Percentiles rank a stretch among this genome's conserved stretches.
phyloP scores from a whole-genome alignment of 2,329 filamentous ascomycete genomes.

The Scopulariopsis brevicaulis region DNA sequence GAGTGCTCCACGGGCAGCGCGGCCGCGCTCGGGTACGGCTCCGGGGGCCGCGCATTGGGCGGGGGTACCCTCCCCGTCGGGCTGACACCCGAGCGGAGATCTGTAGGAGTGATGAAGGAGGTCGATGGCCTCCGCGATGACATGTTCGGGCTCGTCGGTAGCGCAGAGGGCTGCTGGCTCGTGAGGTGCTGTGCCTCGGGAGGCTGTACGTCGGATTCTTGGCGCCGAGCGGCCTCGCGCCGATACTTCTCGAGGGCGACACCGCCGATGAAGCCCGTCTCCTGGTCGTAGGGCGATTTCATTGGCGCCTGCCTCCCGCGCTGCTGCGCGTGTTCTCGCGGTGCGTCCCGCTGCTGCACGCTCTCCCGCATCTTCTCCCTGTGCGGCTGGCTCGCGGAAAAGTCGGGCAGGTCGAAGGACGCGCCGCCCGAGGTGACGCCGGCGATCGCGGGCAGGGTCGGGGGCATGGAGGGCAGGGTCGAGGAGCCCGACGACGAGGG shows the following conservation, averaged over 20 bases:
- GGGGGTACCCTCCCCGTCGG: constrained; percentile 8
- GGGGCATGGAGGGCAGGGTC: constrained; percentile 22
- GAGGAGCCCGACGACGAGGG: constrained; percentile 21
- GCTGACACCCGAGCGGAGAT: constrained; percentile 24
- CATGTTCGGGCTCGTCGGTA: constrained; percentile 2
- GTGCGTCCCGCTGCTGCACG: neutral
- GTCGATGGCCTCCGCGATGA: constrained; percentile 10
- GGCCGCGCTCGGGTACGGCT: constrained; percentile 20
- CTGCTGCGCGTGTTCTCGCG: constrained; percentile 3
- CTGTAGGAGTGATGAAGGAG: constrained; percentile 38
- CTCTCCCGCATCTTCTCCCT: neutral
- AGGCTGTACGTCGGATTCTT: neutral
- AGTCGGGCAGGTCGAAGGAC: constrained; percentile 4
- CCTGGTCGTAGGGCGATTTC: constrained; percentile 21
- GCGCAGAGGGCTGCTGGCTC: constrained; percentile 5
- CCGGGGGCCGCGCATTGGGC: constrained; percentile 24
- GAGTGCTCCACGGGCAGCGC: constrained; percentile 22
- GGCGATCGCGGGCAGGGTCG: constrained; percentile 37
- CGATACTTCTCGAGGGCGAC: constrained; percentile 40
- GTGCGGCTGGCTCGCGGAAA: constrained; percentile 9
- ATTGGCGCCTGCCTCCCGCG: constrained; percentile 12
- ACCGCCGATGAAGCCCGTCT: constrained; percentile 41
- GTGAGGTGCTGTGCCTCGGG: neutral
- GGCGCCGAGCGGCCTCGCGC: constrained; percentile 10
- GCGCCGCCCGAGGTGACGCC: constrained; percentile 32